phyloP scores from a whole-genome alignment of 1,284 basidiomycete species.

The Vanrija sp. region DNA sequence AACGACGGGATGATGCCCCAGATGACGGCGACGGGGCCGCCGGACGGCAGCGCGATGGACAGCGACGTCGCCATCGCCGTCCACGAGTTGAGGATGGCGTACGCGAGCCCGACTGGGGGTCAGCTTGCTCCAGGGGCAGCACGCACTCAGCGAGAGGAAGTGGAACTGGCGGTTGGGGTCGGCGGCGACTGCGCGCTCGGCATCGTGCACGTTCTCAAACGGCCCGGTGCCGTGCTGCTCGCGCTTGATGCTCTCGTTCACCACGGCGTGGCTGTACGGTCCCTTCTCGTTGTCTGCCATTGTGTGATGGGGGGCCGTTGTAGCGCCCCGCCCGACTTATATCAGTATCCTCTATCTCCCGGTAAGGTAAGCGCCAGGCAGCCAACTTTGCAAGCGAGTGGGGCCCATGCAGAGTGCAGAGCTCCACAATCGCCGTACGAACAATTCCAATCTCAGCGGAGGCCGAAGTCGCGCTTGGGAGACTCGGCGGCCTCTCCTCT shows the following conservation, averaged over 20 bases:
- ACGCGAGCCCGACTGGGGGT: conserved; percentile 28
- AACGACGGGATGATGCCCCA: conserved; percentile 46
- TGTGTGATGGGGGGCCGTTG: too few relatives aligned
- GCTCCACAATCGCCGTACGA: too few relatives aligned
- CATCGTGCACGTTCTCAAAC: conserved; percentile 8
- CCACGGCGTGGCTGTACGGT: conserved; percentile 16
- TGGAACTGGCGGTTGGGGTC: conserved; percentile 17
- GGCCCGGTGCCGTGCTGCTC: conserved; percentile 24
- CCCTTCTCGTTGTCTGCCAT: conserved; percentile 15
- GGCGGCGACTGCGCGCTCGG: neutral
- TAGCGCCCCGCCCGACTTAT: too few relatives aligned
- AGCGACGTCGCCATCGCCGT: conserved; percentile 29
- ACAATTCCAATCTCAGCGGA: too few relatives aligned
- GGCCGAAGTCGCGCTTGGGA: too few relatives aligned
- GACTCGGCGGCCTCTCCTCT: too few relatives aligned
- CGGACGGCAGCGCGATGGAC: conserved; percentile 34
- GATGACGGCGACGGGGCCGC: conserved; percentile 44
- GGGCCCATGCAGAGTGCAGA: too few relatives aligned
- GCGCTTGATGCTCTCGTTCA: conserved; percentile 22
- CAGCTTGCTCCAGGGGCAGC: neutral
- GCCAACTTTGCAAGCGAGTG: too few relatives aligned
- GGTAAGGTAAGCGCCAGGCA: too few relatives aligned
- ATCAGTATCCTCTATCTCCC: too few relatives aligned
- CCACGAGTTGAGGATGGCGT: conserved; percentile 29
- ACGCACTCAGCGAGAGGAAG: conserved; percentile 23